Evolutionary conservation across 257 asterid genomes (phyloP).

Genomic region (Knoxia roxburghii): DNA sequence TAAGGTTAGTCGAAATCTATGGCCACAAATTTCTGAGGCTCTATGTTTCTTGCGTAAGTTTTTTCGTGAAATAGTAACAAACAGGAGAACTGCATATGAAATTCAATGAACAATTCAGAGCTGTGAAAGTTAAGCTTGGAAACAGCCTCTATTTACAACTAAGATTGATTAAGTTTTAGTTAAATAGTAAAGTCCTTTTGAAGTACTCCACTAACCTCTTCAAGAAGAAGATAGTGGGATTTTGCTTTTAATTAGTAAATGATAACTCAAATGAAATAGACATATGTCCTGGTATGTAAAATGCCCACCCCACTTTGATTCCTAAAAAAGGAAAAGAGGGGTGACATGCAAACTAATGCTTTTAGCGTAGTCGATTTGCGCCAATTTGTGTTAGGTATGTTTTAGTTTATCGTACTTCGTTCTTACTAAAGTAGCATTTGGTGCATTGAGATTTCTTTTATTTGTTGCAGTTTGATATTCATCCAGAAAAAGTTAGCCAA

Average conservation of each 20-base stretch:
- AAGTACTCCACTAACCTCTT: too few species aligned
- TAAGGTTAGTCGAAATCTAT: conserved; percentile 44
- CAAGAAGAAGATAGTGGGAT: not conserved
- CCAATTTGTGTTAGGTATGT: not conserved
- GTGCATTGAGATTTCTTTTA: conserved; percentile 9
- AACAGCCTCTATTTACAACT: not conserved
- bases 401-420: not conserved
- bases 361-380: too few species aligned
- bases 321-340: not conserved
- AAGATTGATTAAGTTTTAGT: too few species aligned
- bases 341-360: not conserved
- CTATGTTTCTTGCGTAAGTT: not conserved
- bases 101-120: too few species aligned
- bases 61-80: not conserved
- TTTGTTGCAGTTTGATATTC: conserved; percentile 57
- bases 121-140: not conserved
- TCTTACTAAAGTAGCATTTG: not conserved
- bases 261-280: not conserved
- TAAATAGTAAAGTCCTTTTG: too few species aligned
- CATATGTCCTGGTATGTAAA: not conserved
- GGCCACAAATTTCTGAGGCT: not conserved
- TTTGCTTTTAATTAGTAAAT: not conserved
- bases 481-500: conserved; percentile 41
- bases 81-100: not conserved
- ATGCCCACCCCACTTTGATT: not conserved